A percentile compares a stretch with the other conserved stretches of the same genome.
phyloP scores from a whole-genome alignment of 2,329 filamentous ascomycete species.

The Dactylonectria estremocensis region DNA sequence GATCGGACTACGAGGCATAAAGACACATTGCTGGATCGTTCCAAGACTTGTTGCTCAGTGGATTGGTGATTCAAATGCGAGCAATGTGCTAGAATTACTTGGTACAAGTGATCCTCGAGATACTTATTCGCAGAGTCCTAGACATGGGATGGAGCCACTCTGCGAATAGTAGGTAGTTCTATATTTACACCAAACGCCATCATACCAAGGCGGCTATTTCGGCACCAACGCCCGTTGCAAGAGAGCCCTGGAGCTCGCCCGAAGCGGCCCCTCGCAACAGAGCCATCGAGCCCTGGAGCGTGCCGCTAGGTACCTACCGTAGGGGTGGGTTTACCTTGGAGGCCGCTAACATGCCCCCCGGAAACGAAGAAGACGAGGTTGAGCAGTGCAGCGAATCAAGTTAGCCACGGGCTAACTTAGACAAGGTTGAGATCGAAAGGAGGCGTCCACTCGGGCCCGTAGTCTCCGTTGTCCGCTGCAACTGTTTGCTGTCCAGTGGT shows the following conservation, averaged over 20 bases:
- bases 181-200: background rate
- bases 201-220: constrained; percentile 1
- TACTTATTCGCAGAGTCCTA: background rate
- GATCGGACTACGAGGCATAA: constrained; percentile 1
- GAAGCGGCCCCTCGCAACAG: constrained; percentile 20
- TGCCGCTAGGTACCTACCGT: constrained; percentile 18
- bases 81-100: too few relatives aligned
- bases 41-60: background rate
- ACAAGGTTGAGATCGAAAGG: constrained; percentile 15
- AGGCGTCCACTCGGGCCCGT: constrained; percentile 23
- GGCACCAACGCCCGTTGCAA: background rate
- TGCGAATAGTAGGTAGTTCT: background rate
- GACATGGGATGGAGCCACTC: background rate
- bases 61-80: background rate
- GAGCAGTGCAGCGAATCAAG: constrained; percentile 27
- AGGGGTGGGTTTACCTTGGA: background rate
- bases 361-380: constrained; percentile 4
- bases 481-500: too few relatives aligned
- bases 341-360: constrained; percentile 13
- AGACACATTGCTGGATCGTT: background rate
- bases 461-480: constrained; percentile 7
- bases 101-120: too few relatives aligned
- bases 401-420: constrained; percentile 20
- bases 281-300: constrained; percentile 13
- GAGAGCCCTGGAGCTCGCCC: background rate